These are phyloP conservation scores for Eucalyptus polyanthemos DNA, from an alignment of 345 rosid genomes.

Conservation along the genomic window DNA sequence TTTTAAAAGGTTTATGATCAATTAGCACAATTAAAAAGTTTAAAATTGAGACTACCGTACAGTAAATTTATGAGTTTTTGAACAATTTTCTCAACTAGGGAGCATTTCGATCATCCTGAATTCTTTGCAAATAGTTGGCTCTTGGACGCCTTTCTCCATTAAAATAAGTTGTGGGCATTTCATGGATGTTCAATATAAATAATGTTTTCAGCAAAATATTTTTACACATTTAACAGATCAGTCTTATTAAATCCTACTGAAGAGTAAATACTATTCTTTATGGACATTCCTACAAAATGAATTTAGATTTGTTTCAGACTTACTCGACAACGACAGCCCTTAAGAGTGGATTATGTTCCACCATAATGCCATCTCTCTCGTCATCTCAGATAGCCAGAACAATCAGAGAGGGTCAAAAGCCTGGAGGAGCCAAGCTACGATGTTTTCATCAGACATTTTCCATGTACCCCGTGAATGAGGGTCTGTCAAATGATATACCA, in stretches of 20 bases:
- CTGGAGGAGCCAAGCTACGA: background rate
- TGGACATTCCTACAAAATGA: background rate
- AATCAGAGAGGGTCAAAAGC: background rate
- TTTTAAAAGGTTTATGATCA: rapidly evolving
- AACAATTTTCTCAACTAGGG: rapidly evolving
- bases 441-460: background rate
- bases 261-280: background rate
- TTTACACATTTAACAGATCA: background rate
- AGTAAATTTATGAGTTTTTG: rapidly evolving
- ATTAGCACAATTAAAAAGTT: rapidly evolving
- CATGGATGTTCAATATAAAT: background rate
- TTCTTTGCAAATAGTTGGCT: background rate
- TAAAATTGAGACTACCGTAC: rapidly evolving
- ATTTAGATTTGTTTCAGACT: background rate
- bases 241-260: background rate
- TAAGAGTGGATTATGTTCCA: background rate
- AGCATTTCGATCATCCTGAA: background rate
- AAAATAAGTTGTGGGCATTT: background rate
- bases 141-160: background rate
- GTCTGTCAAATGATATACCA: background rate
- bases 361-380: background rate
- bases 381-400: background rate
- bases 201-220: background rate
- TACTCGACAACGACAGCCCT: background rate
- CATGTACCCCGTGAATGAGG: background rate